phyloP scores from a whole-genome alignment of 148 eudicot genomes.

The Amaranthus hypochondriacus region DNA sequence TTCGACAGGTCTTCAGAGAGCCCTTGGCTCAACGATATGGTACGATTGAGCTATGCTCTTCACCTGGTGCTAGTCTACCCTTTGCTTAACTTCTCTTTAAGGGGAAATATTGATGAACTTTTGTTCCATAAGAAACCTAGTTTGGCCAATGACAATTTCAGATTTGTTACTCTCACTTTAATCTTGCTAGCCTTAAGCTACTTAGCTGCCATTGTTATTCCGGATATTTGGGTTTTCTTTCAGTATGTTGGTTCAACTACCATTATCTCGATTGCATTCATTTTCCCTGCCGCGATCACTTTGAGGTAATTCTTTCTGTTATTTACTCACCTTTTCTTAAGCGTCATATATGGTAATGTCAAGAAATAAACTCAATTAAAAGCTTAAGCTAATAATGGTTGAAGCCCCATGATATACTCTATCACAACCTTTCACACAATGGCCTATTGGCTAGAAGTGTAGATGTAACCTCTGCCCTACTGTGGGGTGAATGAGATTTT shows the following conservation, averaged over 20 bases:
- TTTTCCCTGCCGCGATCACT: constrained; percentile 78
- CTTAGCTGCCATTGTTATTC: constrained; percentile 64
- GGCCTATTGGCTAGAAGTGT: too few species aligned
- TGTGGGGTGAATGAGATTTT: too few species aligned
- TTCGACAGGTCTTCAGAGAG: constrained; percentile 63
- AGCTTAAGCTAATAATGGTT: too few species aligned
- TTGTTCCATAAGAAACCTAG: constrained; percentile 53
- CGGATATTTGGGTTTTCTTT: constrained; percentile 83
- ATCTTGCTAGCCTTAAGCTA: constrained; percentile 41
- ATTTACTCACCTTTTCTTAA: too few species aligned
- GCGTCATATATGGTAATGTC: too few species aligned
- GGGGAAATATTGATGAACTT: constrained; percentile 66
- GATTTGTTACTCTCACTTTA: constrained; percentile 56
- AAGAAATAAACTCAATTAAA: too few species aligned
- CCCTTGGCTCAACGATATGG: constrained; percentile 51
- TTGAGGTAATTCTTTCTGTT: constrained; percentile 43
- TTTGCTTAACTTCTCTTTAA: constrained; percentile 68
- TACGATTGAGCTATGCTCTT: constrained; percentile 80
- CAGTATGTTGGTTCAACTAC: constrained; percentile 91
- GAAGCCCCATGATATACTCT: too few species aligned
- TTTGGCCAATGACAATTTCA: constrained; percentile 38
- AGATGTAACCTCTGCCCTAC: too few species aligned
- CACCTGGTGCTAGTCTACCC: constrained; percentile 89
- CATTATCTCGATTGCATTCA: constrained; percentile 69
- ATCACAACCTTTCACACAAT: too few species aligned